phyloP scores from a whole-genome alignment of 73 alveolate species.

The Tetrahymena elliotti region DNA sequence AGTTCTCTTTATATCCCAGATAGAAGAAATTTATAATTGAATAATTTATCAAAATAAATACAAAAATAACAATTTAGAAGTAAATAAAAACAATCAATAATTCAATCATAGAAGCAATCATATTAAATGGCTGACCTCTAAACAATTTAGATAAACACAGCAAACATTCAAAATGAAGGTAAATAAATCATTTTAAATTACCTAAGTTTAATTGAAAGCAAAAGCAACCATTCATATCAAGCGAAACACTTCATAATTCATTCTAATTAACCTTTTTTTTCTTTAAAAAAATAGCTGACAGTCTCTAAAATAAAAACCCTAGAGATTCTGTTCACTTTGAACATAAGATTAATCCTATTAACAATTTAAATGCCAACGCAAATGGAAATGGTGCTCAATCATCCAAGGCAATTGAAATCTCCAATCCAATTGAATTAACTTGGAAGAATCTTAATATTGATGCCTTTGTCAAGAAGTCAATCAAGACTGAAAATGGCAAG shows the following conservation, averaged over 20 bases:
- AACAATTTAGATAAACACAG: not conserved
- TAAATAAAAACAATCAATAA: not conserved
- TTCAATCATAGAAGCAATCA: not conserved
- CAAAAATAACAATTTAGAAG: not conserved
- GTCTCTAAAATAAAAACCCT: not conserved
- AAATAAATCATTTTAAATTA: not conserved
- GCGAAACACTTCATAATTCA: not conserved
- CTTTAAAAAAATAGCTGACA: not conserved
- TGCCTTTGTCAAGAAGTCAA: not conserved
- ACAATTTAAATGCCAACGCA: not conserved
- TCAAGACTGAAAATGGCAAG: not conserved
- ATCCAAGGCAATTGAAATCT: slow-evolving; percentile 2
- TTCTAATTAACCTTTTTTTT: not conserved
- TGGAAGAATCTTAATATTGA: slow-evolving; percentile 18
- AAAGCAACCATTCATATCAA: no score
- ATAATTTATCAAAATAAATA: not conserved
- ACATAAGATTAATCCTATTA: not conserved
- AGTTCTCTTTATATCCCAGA: not conserved
- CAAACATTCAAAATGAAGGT: not conserved
- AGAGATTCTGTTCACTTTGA: not conserved
- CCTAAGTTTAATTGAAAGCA: not conserved
- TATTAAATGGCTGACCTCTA: not conserved
- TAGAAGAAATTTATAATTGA: not conserved
- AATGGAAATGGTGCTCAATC: not conserved
- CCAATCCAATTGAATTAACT: slow-evolving; percentile 26